These are phyloP conservation scores for Aspergillus chevalieri DNA, from an alignment of 2,329 filamentous ascomycete genomes.

Conservation along the genomic window DNA sequence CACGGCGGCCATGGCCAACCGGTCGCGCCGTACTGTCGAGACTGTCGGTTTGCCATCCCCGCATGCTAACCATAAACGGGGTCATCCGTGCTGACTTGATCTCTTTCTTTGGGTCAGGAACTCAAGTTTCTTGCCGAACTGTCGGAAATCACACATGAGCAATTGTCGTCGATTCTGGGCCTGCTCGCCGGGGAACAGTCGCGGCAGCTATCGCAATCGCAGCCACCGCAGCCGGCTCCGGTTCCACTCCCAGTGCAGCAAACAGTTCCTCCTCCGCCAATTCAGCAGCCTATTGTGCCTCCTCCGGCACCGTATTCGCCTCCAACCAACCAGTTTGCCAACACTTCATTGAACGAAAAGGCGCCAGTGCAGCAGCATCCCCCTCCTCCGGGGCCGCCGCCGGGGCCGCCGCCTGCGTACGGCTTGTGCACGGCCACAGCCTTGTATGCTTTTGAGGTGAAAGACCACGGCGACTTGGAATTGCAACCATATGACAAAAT, in stretches of 20 bases:
- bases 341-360: conserved; percentile 38
- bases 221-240: conserved; percentile 18
- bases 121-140: conserved; percentile 83
- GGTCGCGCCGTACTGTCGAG: conserved; percentile 81
- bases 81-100: conserved; percentile 4
- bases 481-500: conserved; percentile 76
- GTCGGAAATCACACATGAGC: conserved; percentile 66
- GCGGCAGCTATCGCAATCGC: conserved; percentile 11
- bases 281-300: conserved; percentile 20
- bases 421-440: conserved; percentile 68
- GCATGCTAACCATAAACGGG: background rate
- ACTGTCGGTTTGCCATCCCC: conserved; percentile 52
- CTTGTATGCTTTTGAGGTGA: conserved; percentile 74
- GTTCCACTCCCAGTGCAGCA: conserved; percentile 18
- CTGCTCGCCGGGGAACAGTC: conserved; percentile 53
- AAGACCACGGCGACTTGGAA: conserved; percentile 74
- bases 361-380: conserved; percentile 32
- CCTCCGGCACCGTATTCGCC: conserved; percentile 31
- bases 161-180: conserved; percentile 67
- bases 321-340: conserved; percentile 34
- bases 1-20: conserved; percentile 61
- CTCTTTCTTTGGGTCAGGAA: conserved; percentile 53
- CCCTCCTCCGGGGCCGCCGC: conserved; percentile 42
- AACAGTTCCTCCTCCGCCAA: conserved; percentile 9
- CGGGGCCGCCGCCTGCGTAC: conserved; percentile 44